Evolutionary conservation across 2,329 filamentous ascomycete species (phyloP), one percentile per base, ranked within the genome.

Genomic region (Epichloe elymi): DNA sequence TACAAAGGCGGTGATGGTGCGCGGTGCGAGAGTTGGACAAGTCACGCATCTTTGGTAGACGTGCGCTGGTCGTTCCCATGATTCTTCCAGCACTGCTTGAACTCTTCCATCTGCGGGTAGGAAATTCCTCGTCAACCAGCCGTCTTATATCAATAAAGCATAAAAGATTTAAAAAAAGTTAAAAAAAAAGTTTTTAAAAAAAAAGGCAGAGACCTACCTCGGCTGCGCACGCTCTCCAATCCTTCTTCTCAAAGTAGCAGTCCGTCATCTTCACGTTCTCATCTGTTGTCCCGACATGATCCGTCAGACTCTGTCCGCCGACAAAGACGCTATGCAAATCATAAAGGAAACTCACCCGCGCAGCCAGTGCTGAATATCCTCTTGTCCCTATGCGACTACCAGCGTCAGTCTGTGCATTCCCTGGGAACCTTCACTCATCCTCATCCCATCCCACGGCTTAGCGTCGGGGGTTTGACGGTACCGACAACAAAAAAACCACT

Each of bases 321-420:
- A 8, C 42, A 30, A 43, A n/a, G 17, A 44, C 26, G 6, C 4
- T 5, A 2, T 30, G 35, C 43, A 39, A 46, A 40, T n/a, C 8
- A 33, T 14, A 17, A 11, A 14, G 12, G 15, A 14, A 20, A 39
- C 72, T 63, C 71, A 95, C 91, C 83, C 68, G 89, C 80, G 64
- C 91, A 97, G 53, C 91, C 93, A 3, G 91, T 97, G 73, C 88
- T 95, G 73, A 88, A 95, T 68, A 97, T 97, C 64, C 93, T 79
- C 78, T 95, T 91, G 73, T 97, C 90, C 91, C 91, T 97, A 65
- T 53, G 59, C 52, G 35, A 46, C 37, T 50, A 51, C 45, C 45
- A 54, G 50, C 51, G 53, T 46, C 46, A 38, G 46, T 44, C 36
- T n/a, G 30, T 30, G 30, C 8, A 11, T 30, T 11, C 3, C 30